Evolutionary conservation across 805 yeast genomes (phyloP), one percentile per base, ranked within the genome.

Genomic region (Saccharomycopsis vini): DNA sequence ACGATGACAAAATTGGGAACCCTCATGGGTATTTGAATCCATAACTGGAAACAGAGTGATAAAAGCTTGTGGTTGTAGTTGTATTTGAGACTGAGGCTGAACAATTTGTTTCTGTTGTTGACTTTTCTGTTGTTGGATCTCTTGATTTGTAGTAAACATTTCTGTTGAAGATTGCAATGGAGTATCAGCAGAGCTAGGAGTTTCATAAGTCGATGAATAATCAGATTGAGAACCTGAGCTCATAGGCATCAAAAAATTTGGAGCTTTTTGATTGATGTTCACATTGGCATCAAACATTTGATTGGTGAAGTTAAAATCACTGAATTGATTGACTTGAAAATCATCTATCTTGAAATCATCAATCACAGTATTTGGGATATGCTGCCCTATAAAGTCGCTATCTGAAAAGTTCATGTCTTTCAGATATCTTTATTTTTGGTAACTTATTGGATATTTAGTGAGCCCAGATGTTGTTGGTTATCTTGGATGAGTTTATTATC

Each of bases 151-250:
- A 7, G 12, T 26, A 26, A 26, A 26, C 29, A 26, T 26, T 26
- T 26, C 29, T 26, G 29, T 26, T 26, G 29, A 26, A 26, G 32
- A 7, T 13, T 12, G 31, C 9, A 39, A 13, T 5, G 46, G 39
- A 12, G 43, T 39, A 26, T 39, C 43, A 10, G 34, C 10, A n/a
- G 46, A 39, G 26, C 24, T 43, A 15, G 46, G 40, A 6, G 46
- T 29, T 10, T 22, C 34, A 21, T 39, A 39, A 15, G 16, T 18
- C 9, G 36, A 32, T 9, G 29, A 26, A 12, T 26, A 26, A 9
- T 26, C 29, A 7, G 29, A 26, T 7, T 26, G 29, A 26, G 29
- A 26, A 9, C 29, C 29, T 9, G 29, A 7, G 12, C 29, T 26
- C 29, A 12, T 12, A 26, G 29, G 29, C 29, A 26, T 26, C 29